Evolutionary conservation across 2,329 filamentous ascomycete genomes (phyloP).

Genomic region (Neocucurbitaria cava): DNA sequence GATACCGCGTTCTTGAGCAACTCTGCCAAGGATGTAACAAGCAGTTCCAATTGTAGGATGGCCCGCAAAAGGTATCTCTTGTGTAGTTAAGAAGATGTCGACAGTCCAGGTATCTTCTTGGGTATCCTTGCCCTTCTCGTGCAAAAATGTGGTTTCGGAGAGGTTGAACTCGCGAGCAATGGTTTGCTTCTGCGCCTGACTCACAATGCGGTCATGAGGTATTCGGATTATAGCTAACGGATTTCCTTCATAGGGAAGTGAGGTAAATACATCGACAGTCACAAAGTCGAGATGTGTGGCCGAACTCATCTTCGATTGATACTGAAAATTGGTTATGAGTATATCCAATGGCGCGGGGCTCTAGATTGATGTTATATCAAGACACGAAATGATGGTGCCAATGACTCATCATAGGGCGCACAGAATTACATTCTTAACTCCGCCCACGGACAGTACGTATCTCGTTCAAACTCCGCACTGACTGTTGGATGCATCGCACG

Average conservation of each 20-base stretch:
- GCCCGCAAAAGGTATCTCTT: constrained; percentile 64
- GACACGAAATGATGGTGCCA: not conserved
- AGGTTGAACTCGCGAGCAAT: constrained; percentile 66
- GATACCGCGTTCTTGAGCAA: constrained; percentile 27
- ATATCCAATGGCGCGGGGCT: not conserved
- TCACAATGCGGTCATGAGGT: constrained; percentile 43
- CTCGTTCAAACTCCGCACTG: not conserved
- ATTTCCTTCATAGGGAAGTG: constrained; percentile 58
- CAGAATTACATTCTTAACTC: not conserved
- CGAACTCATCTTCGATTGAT: constrained; percentile 18
- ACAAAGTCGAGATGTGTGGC: constrained; percentile 39
- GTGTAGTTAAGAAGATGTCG: constrained; percentile 61
- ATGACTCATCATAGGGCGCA: constrained; percentile 14
- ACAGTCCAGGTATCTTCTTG: constrained; percentile 50
- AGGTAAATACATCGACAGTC: constrained; percentile 59
- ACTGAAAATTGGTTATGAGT: not conserved
- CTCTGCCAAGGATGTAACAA: constrained; percentile 52
- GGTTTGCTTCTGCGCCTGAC: constrained; percentile 59
- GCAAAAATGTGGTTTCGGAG: constrained; percentile 64
- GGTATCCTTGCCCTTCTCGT: constrained; percentile 40
- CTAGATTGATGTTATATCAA: not conserved
- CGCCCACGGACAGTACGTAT: not conserved
- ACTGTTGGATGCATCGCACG: not conserved
- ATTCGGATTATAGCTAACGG: constrained; percentile 64
- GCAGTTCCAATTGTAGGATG: constrained; percentile 65